Base-by-base conservation (phyloP, 345 rosid genomes). In the Anacardium occidentale region DNA sequence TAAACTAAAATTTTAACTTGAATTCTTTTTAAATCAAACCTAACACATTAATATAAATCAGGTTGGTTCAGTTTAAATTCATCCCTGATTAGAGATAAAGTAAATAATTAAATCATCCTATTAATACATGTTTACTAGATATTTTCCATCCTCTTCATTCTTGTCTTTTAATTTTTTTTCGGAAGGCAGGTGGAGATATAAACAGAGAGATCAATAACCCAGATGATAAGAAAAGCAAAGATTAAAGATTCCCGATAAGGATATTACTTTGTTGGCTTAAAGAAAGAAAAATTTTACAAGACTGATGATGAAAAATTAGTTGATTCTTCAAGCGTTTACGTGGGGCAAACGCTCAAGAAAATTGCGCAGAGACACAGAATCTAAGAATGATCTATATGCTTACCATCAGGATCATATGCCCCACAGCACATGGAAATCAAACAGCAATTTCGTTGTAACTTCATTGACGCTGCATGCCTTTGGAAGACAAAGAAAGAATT, bases 391-490 rank as follows among this genome's bases (percentile, higher is more conserved):
- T 9, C 9, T 62, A 24, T 8, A 62, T 60, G 0, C 25, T 3
- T 57, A 25, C 12, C 6, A 66, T 10, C 1, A n/a, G 0, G 44
- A 22, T 34, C n/a, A n/a, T 29, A 29, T 29, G 42, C 69, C 68
- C 69, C 53, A 51, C 62, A 2, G 40, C 68, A 63, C 75, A 12
- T 54, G 62, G 63, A 63, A 51, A 25, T n/a, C 3, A 1, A 29
- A 34, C 40, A 37, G 7, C 42, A 37, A 37, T 37, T 0, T 10
- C 59, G 1, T 48, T 1, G 68, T 17, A 60, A 37, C 68, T 74
- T 50, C 77, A 17, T 34, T 37, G 37, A 15, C 17, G 64, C 64
- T 7, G 64, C 2, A 37, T 37, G 42, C 42, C 45, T 1, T 11
- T 20, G 45, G 25, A 37, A 37, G 42, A 37, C 7, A 40, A 18